Percentiles rank a stretch among this genome's conserved stretches.
phyloP scores from a whole-genome alignment of 2,329 filamentous ascomycete species.

The Chaetomiaceae sp. region DNA sequence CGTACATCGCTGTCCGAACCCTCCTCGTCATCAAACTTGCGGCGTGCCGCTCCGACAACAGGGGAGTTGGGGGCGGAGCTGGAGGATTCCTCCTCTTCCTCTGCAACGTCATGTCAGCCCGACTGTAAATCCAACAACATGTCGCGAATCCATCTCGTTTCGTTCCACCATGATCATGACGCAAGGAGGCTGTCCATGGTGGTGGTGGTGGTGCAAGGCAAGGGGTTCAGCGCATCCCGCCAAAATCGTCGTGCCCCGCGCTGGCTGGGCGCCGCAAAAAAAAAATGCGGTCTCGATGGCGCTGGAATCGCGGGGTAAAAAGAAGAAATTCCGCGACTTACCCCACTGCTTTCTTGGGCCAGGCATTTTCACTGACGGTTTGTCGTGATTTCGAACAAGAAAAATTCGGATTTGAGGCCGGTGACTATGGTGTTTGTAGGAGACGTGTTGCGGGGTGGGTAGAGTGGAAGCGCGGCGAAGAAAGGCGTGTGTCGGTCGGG shows the following conservation, averaged over 20 bases:
- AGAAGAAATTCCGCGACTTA: constrained; percentile 28
- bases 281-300: neutral
- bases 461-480: neutral
- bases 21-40: constrained; percentile 91
- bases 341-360: constrained; percentile 36
- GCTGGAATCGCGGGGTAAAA: constrained; percentile 20
- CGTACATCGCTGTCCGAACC: constrained; percentile 72
- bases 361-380: constrained; percentile 30
- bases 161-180: neutral
- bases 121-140: neutral
- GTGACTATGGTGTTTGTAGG: neutral
- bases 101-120: constrained; percentile 15
- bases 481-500: neutral
- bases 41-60: constrained; percentile 37
- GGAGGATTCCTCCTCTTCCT: constrained; percentile 35
- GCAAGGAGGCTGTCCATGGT: no score
- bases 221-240: no score
- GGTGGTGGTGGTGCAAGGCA: neutral
- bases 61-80: constrained; percentile 36
- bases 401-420: neutral
- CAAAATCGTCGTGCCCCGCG: neutral
- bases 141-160: no score
- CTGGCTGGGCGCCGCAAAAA: neutral
- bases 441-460: neutral
- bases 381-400: neutral